phyloP scores from a whole-genome alignment of 2,329 filamentous ascomycete species.

The Aschersonia sp. region DNA sequence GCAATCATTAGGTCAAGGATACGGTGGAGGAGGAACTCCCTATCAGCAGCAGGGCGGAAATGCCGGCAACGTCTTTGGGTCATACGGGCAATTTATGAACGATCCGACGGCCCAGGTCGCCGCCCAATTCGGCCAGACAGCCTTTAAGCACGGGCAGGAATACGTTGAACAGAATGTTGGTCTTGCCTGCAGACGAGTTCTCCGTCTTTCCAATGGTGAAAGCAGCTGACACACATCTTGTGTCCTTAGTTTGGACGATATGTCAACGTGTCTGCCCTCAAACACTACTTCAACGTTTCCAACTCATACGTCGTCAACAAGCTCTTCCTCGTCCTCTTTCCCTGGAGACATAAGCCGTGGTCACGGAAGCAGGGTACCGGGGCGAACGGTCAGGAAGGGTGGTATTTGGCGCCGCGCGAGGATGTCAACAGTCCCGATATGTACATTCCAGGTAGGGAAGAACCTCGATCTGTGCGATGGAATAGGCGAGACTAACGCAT shows the following conservation, averaged over 20 bases:
- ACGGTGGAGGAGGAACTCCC: conserved; percentile 42
- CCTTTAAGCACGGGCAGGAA: conserved; percentile 81
- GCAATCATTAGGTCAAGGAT: conserved; percentile 48
- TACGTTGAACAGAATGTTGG: conserved; percentile 90
- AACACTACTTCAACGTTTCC: conserved; percentile 99
- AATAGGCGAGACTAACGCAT: conserved; percentile 8
- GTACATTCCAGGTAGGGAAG: conserved; percentile 65
- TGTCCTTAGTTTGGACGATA: conserved; percentile 44
- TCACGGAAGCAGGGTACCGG: conserved; percentile 72
- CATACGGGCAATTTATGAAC: conserved; percentile 87
- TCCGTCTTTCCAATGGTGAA: too few species aligned
- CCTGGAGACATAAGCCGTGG: conserved; percentile 97
- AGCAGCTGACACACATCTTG: neutral
- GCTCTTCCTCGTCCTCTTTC: conserved; percentile 84
- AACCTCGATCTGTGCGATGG: neutral
- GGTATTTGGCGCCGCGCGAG: conserved; percentile 83
- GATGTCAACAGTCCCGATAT: conserved; percentile 97
- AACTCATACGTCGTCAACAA: conserved; percentile 95
- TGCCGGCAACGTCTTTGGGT: conserved; percentile 43
- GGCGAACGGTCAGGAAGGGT: conserved; percentile 53
- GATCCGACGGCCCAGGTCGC: conserved; percentile 92
- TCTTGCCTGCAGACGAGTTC: conserved; percentile 2
- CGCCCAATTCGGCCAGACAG: conserved; percentile 83
- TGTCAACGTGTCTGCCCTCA: conserved; percentile 82
- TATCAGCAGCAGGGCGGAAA: conserved; percentile 51